Evolutionary conservation across 306 rosid species (phyloP).

Genomic region (Geum urbanum): DNA sequence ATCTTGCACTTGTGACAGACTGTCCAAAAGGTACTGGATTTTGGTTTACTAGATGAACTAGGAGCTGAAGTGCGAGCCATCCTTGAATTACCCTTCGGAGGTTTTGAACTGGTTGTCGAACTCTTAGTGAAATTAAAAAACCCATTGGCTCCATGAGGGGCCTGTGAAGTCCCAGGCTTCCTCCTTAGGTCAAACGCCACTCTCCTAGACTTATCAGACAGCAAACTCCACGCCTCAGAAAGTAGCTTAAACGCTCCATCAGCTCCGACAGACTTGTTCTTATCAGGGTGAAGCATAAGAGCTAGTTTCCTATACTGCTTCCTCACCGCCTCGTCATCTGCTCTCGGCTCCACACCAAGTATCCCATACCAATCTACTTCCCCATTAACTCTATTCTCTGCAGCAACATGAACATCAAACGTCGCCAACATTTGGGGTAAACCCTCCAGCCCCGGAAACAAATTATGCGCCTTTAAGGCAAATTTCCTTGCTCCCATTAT

Average conservation of each 20-base stretch:
- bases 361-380: slow-evolving; percentile 84
- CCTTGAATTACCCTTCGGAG: slow-evolving; percentile 50
- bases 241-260: slow-evolving; percentile 82
- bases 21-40: slow-evolving; percentile 82
- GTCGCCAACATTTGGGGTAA: slow-evolving; percentile 73
- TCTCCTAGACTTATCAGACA: slow-evolving; percentile 63
- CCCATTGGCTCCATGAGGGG: slow-evolving; percentile 32
- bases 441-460: slow-evolving; percentile 78
- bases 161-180: slow-evolving; percentile 45
- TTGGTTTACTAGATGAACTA: slow-evolving; percentile 45
- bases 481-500: slow-evolving; percentile 62
- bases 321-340: slow-evolving; percentile 69
- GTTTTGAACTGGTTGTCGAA: slow-evolving; percentile 40
- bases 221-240: slow-evolving; percentile 83
- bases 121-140: slow-evolving; percentile 47
- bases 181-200: slow-evolving; percentile 52
- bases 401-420: slow-evolving; percentile 61
- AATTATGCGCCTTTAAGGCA: slow-evolving; percentile 72
- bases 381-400: slow-evolving; percentile 60
- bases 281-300: slow-evolving; percentile 87
- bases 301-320: slow-evolving; percentile 79
- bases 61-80: slow-evolving; percentile 47
- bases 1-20: slow-evolving; percentile 81
- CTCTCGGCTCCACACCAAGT: slow-evolving; percentile 54
- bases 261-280: slow-evolving; percentile 78